Evolutionary conservation across 306 rosid genomes (phyloP).

Genomic region (Citrullus colocynthis): DNA sequence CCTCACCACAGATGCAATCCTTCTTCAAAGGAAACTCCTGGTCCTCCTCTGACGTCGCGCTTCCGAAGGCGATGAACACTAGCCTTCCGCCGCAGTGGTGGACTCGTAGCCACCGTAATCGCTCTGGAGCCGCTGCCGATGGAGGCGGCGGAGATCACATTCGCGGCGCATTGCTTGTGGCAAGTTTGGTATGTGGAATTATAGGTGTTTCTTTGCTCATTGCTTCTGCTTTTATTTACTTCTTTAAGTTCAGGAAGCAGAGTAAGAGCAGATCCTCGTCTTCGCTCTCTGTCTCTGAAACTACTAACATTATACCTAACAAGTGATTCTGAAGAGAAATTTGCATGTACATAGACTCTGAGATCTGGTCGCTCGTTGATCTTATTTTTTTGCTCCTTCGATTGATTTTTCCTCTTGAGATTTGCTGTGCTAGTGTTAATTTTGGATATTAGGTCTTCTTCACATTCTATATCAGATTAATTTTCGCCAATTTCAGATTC

Average conservation of each 20-base stretch:
- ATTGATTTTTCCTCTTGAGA: too few species aligned
- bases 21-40: conserved; percentile 53
- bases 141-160: conserved; percentile 18
- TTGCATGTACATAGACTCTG: neutral
- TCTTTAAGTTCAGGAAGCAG: conserved; percentile 23
- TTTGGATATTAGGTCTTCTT: neutral
- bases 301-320: neutral
- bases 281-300: neutral
- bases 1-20: conserved; percentile 36
- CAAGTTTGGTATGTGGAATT: conserved; percentile 60
- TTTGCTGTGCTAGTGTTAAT: neutral
- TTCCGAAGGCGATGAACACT: conserved; percentile 37
- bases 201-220: conserved; percentile 57
- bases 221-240: conserved; percentile 42
- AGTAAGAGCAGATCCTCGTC: neutral
- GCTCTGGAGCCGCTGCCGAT: neutral
- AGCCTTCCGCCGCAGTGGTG: conserved; percentile 9
- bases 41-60: conserved; percentile 19
- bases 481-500: neutral
- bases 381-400: neutral
- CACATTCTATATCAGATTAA: too few species aligned
- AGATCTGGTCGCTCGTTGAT: neutral
- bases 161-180: conserved; percentile 36
- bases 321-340: neutral
- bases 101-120: conserved; percentile 29